Base-by-base conservation (phyloP, 176 grass and related monocot species). In the Dendrocalamus sinicus region DNA sequence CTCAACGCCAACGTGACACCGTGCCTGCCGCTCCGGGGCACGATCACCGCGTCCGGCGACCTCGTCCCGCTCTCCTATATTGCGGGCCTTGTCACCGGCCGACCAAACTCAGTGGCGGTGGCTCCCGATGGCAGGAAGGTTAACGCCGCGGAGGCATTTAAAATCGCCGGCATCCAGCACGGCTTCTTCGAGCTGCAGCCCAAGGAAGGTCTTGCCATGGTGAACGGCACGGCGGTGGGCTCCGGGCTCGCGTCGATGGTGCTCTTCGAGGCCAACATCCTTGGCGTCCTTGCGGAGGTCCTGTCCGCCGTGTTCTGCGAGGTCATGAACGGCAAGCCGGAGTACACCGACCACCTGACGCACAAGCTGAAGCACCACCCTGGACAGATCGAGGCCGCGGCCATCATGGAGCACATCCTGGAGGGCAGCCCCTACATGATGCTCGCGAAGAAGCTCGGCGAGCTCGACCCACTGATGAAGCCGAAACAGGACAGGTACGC, bases 291-390 rank as follows among this genome's bases (percentile, higher is more conserved):
- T 0, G 81, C 95, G 0, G 95, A 94, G 85, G 90, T 94, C 4
- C 2, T 97, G 1, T 97, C 95, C 0, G 95, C 93, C 1, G 87
- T 98, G 17, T 98, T 98, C 59, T 95, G 91, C 70, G 95, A 98
- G 87, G 93, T 90, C 46, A 98, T 94, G 95, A 91, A 92, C 54
- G 95, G 95, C 61, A 97, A 97, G 44, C 90, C 90, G 0, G 92
- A 97, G 86, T 97, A 85, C 90, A 97, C 92, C 0, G 95, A 97
- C 84, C 92, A 97, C 78, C 83, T 95, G 12, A 95, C 93, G 0
- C 95, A 98, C 89, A 98, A 93, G 87, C 69, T 98, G 19, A 98
- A 95, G 87, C 95, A 98, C 62, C 95, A 98, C 73, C 95, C 95
- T 0, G 95, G 95, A 6, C 95, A 98, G 67, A 96, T 96, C 66